Conservation (phyloP, 2,329 filamentous ascomycete genomes). For the Paecilomyces fulvus region DNA sequence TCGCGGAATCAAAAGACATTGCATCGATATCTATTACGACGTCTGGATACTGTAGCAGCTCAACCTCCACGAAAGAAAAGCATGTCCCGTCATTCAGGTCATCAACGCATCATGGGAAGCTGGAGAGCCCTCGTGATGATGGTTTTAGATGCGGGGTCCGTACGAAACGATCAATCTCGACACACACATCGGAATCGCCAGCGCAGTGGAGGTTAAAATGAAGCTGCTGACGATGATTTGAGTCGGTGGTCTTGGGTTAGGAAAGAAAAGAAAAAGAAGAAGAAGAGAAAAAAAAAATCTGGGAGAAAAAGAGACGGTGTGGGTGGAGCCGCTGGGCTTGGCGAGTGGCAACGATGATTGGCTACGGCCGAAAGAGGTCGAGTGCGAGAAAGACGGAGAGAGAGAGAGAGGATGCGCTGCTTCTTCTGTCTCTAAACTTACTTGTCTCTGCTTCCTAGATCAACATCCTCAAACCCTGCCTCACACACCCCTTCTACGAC, state of each 20-base stretch:
- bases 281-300: slow-evolving; percentile 13
- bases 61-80: slow-evolving; percentile 4
- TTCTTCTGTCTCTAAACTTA: slow-evolving; percentile 7
- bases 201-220: slow-evolving; percentile 45
- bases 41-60: not conserved
- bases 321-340: slow-evolving; percentile 12
- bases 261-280: slow-evolving; percentile 32
- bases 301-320: slow-evolving; percentile 22
- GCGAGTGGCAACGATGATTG: slow-evolving; percentile 17
- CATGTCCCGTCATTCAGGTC: slow-evolving; percentile 38
- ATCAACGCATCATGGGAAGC: slow-evolving; percentile 38
- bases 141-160: slow-evolving; percentile 66
- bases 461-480: slow-evolving; percentile 20
- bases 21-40: not conserved
- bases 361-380: slow-evolving; percentile 7
- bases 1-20: not conserved
- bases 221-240: slow-evolving; percentile 65
- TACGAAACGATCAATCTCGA: slow-evolving; percentile 51
- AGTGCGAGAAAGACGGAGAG: not conserved
- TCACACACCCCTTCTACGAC: slow-evolving; percentile 11
- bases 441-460: slow-evolving; percentile 6
- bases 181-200: slow-evolving; percentile 64
- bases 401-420: slow-evolving; percentile 6
- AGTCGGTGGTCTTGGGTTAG: slow-evolving; percentile 59
- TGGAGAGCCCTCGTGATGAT: slow-evolving; percentile 56